Evolutionary conservation across 495 filamentous ascomycete species (phyloP), one percentile per base, ranked within the genome.

Genomic region (Neurospora sp.): DNA sequence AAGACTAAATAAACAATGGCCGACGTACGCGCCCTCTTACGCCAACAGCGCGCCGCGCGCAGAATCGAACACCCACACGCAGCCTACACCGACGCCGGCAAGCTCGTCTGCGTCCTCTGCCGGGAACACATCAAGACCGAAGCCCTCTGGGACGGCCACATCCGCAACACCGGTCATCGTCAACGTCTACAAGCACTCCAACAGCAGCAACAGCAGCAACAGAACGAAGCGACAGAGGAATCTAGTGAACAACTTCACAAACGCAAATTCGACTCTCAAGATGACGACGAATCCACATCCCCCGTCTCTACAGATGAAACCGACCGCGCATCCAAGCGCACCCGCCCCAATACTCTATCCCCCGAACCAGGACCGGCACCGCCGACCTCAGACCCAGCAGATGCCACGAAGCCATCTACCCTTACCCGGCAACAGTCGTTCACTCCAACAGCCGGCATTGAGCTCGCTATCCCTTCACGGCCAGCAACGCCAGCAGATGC

Each of bases 11-110:
- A 35, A 44, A 41, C 75, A 71, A 97, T 97, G 94, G 89, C 93
- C 74, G 93, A 97, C 79, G 91, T 94, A 18, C 91, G 94, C 62
- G 89, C 93, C 23, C 86, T 97, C 20, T 88, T 97, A 66, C 91
- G 93, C 76, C 92, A 89, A 79, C 92, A 97, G 82, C 91, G 94
- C 77, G 90, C 89, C 70, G 88, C 90, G 69, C 90, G 93, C 75
- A 89, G 91, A 77, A 90, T 93, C 74, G 86, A 88, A 10, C 90
- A 92, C 73, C 89, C 89, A 0, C 81, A 91, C 77, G 87, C 90
- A 41, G 82, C 83, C 71, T 91, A 91, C 77, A 87, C 90, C 0
- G 83, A 87, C 74, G 83, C 86, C 39, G 88, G 90, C 46, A 88
- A 86, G 72, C 83, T 92, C 8, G 78, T 87, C 71, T 91, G 90